Base-by-base conservation (phyloP, 2,329 filamentous ascomycete genomes). In the Coniochaeta ligniaria region DNA sequence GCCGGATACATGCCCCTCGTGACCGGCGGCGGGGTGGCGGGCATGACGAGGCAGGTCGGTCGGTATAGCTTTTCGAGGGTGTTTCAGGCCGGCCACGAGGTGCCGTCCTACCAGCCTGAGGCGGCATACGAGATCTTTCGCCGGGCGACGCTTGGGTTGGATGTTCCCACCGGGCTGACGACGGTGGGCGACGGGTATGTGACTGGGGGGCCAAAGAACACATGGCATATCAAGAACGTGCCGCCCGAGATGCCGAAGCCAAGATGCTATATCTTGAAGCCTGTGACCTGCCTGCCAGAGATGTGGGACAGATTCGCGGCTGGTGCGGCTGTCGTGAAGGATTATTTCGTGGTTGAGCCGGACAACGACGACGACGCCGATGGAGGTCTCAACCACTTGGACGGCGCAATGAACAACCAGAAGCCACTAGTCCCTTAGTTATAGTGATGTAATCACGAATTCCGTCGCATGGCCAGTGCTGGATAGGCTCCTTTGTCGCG, bases 1-100 rank as follows among this genome's bases (percentile, higher is more conserved):
- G 83, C 88, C 0, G 87, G 86, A 0, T 91, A 90, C 68, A 79
- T 81, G 0, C 81, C 85, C 2, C 80, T 91, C 47, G 73, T 86
- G 7, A 84, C 86, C 14, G 55, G 7, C 17, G 64, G 14, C 17
- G 7, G 20, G 20, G 81, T 82, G 69, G 85, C 79, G 24, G 88
- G 88, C 7, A 80, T 83, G 62, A 87, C 88, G 0, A 79, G 87
- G 2, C 87, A 90, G 68, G 86, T 82, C 63, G 87, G 86, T 1
- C 91, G 91, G 64, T 78, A 86, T 61, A 82, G 79, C 2, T 87
- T 85, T 69, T 77, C 81, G 22, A 76, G 83, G 0, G 79, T 86
- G 17, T 85, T 82, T 66, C 79, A 84, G 65, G 78, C 83, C 1
- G 83, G 84, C 0, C 83, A 86, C 64, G 78, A 83, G 63, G 77